These are phyloP conservation scores for Colletotrichum cereale DNA, from an alignment of 2,329 filamentous ascomycete genomes.

Conservation along the genomic window DNA sequence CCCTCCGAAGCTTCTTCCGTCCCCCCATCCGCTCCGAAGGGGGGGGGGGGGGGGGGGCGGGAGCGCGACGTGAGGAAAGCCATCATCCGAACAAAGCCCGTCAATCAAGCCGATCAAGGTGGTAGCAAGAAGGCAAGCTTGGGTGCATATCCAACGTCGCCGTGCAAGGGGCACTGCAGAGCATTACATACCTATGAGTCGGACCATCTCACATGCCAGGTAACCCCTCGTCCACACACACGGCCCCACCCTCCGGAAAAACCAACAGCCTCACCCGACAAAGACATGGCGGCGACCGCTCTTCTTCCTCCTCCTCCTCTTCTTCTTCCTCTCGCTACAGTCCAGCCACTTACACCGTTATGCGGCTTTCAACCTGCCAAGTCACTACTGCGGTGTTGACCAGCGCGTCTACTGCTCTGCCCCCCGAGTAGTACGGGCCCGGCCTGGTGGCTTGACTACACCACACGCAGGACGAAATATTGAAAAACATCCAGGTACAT, in stretches of 20 bases:
- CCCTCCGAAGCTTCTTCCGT: no score
- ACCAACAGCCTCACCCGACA: constrained; percentile 20
- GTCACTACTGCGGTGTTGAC: neutral
- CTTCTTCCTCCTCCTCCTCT: neutral
- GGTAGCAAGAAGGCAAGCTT: neutral
- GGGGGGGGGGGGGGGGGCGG: no score
- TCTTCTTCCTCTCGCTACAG: neutral
- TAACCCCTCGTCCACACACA: no score
- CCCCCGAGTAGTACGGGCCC: constrained; percentile 18
- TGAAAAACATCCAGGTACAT: neutral
- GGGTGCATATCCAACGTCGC: neutral
- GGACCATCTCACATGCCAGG: neutral
- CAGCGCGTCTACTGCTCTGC: neutral
- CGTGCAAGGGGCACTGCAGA: neutral
- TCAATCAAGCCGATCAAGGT: neutral
- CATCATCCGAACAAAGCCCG: neutral
- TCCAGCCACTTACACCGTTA: neutral
- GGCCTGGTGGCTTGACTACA: constrained; percentile 12
- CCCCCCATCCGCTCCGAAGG: neutral
- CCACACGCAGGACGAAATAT: neutral
- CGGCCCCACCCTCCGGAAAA: neutral
- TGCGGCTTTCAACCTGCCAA: constrained; percentile 26
- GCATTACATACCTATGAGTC: neutral
- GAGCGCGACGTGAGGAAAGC: neutral
- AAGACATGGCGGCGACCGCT: neutral